Base-by-base conservation (phyloP, 2,329 filamentous ascomycete species). In the Fusarium metavorans region DNA sequence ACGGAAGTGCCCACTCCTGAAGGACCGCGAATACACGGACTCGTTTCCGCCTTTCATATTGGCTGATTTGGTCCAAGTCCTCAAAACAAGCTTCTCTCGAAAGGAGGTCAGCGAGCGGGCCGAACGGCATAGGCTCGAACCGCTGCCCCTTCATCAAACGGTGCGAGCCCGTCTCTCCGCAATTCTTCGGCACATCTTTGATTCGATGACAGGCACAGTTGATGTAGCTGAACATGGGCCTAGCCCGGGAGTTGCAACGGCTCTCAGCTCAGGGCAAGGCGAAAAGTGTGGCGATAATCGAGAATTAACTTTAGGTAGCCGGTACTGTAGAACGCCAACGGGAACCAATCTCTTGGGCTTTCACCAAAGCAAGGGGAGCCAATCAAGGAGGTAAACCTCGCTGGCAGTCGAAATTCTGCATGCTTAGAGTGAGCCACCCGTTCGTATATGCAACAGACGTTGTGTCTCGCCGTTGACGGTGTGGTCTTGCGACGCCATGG, bases 371-470 rank as follows among this genome's bases (percentile, higher is more conserved):
- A 27, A 32, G 16, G 20, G 20, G 39, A 48, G n/a, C 43, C 56
- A 62, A 62, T 61, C 25, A 41, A 62, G 6, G 43, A n/a, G 13
- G 11, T 25, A 45, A 48, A 45, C 32, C 39, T 35, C 35, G 1
- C 35, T 34, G 27, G 37, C 39, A 34, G 20, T 58, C 57, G 18
- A n/a, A 10, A 34, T 52, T 39, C 65, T 34, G 59, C 27, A 41
- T 50, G 9, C 2, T 32, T 65, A 60, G 39, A 54, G 35, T 20
- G 23, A 63, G 34, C 56, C 65, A 65, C 60, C 30, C n/a, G 61
- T 62, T 71, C 65, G 68, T 68, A 71, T 59, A 68, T 66, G 68
- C 68, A 71, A 43, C 34, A 32, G 14, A 25, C 32, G n/a, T 39
- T 45, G 27, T 48, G 39, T 23, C 37, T 61, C 50, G 30, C 43